Conservation (phyloP, 805 yeast genomes). For the Wickerhamomyces chaumierensis region DNA sequence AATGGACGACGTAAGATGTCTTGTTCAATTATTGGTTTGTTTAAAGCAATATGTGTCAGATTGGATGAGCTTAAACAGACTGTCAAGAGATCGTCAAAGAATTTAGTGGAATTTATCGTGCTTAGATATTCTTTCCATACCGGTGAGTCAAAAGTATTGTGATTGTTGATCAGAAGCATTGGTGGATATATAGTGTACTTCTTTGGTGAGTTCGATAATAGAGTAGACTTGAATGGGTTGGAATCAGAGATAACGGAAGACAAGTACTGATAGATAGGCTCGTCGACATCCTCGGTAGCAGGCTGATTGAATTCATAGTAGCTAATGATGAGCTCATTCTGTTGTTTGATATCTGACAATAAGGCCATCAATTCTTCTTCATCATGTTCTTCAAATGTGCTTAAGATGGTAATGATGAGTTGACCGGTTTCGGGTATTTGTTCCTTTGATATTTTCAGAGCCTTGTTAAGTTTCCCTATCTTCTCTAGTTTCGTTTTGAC, state of each 20-base stretch:
- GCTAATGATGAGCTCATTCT: not conserved
- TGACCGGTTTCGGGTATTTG: not conserved
- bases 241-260: not conserved
- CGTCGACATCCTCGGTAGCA: not conserved
- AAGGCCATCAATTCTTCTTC: not conserved
- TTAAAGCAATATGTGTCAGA: conserved; percentile 56
- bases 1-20: conserved; percentile 59
- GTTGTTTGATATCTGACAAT: not conserved
- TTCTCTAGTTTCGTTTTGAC: not conserved
- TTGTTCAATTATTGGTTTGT: conserved; percentile 48
- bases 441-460: not conserved
- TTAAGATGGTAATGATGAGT: not conserved
- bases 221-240: not conserved
- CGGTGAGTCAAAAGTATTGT: conserved; percentile 31
- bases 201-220: conserved; percentile 24
- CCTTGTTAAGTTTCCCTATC: not conserved
- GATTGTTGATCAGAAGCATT: conserved; percentile 43
- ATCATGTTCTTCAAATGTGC: not conserved
- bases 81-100: conserved; percentile 15
- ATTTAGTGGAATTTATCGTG: conserved; percentile 3
- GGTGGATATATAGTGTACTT: conserved; percentile 61
- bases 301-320: not conserved
- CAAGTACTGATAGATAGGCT: not conserved
- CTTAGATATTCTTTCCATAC: conserved; percentile 23
- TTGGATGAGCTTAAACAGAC: conserved; percentile 9